Percentiles rank a stretch among this genome's conserved stretches.
phyloP scores from a whole-genome alignment of 2,329 filamentous ascomycete genomes.

The Coniella lustricola region DNA sequence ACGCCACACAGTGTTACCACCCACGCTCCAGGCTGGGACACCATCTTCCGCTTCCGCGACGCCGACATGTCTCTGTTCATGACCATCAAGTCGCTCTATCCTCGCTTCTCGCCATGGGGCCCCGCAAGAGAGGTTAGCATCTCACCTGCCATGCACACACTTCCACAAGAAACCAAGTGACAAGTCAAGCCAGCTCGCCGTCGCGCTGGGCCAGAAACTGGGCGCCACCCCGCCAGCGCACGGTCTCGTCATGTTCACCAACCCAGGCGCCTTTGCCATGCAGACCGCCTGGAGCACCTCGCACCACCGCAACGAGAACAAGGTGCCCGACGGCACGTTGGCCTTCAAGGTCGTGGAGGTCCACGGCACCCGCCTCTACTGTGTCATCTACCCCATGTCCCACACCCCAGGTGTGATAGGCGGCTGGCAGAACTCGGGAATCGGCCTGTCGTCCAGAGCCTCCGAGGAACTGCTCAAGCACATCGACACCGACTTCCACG shows the following conservation, averaged over 20 bases:
- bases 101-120: conserved; percentile 37
- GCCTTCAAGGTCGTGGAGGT: conserved; percentile 35
- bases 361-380: conserved; percentile 34
- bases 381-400: conserved; percentile 32
- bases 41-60: conserved; percentile 35
- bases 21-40: conserved; percentile 38
- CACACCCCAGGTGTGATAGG: conserved; percentile 31
- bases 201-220: conserved; percentile 28
- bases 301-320: conserved; percentile 28
- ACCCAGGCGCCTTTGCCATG: conserved; percentile 22
- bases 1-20: conserved; percentile 40
- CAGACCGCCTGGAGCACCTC: conserved; percentile 27
- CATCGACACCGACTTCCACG: conserved; percentile 25
- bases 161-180: no score
- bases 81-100: conserved; percentile 36
- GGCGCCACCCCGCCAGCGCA: conserved; percentile 21
- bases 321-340: conserved; percentile 29
- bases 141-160: neutral
- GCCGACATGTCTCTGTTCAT: conserved; percentile 31
- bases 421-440: conserved; percentile 40
- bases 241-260: conserved; percentile 23
- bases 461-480: conserved; percentile 36
- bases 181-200: conserved; percentile 26
- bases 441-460: conserved; percentile 39
- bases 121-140: conserved; percentile 25